Evolutionary conservation across 1,139 yeast species (phyloP).

Genomic region (Hansenula sp.): DNA sequence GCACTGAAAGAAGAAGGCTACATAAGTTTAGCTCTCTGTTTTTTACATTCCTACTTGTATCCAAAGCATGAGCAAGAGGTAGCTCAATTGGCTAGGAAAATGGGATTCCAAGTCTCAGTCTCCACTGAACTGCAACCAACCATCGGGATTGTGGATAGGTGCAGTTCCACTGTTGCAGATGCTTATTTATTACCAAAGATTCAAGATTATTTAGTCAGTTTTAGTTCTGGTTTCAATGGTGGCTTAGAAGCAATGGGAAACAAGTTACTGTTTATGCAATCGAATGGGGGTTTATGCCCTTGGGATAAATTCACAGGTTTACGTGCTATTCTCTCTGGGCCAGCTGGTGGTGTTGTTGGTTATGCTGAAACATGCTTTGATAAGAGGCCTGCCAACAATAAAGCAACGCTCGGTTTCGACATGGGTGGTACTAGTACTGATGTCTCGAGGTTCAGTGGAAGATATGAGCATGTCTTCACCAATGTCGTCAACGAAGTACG

Average conservation of each 20-base stretch:
- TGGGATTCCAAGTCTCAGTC: conserved; percentile 66
- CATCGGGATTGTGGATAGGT: conserved; percentile 67
- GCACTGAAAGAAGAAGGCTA: conserved; percentile 23
- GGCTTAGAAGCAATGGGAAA: conserved; percentile 32
- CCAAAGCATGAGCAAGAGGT: conserved; percentile 61
- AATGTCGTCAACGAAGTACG: conserved; percentile 55
- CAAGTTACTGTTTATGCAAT: conserved; percentile 51
- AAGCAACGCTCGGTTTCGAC: conserved; percentile 56
- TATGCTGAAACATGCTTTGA: conserved; percentile 49
- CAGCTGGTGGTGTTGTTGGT: conserved; percentile 65
- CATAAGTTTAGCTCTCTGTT: conserved; percentile 30
- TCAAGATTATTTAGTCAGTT: conserved; percentile 53
- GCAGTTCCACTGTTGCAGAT: conserved; percentile 71
- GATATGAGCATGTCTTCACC: conserved; percentile 51
- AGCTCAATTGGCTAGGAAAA: conserved; percentile 50
- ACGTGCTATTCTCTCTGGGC: conserved; percentile 53
- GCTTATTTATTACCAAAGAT: conserved; percentile 77
- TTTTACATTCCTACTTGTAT: conserved; percentile 67
- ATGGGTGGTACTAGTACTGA: conserved; percentile 66
- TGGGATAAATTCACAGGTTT: conserved; percentile 47
- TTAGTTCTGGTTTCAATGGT: conserved; percentile 59
- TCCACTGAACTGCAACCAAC: conserved; percentile 68
- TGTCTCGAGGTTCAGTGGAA: conserved; percentile 46
- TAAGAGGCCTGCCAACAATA: conserved; percentile 42
- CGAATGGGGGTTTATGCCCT: conserved; percentile 57